Evolutionary conservation across 352 stramenopile species (phyloP), one percentile per base, ranked within the genome.

Genomic region (Phytophthora agathidicida): DNA sequence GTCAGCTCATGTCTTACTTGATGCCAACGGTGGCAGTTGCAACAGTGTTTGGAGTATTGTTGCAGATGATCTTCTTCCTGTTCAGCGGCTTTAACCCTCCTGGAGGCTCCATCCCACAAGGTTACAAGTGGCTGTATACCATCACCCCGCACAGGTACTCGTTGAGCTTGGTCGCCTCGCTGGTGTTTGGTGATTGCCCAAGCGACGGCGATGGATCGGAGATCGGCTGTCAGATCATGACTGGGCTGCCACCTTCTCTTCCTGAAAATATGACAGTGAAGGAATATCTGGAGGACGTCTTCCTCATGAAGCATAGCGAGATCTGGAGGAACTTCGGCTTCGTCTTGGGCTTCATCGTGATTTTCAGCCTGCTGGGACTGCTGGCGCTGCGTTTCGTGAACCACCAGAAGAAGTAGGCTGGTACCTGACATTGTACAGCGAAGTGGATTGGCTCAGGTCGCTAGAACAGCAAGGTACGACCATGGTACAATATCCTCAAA

Each of bases 391-490:
- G 31, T 32, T 71, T 32, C 60, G 52, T 46, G 11, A 71, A 68
- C 38, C 56, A 65, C 35, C 65, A 75, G 37, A 71, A 74, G 52
- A 54, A 43, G 41, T 71, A 85, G 65, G n/a, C n/a, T n/a, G n/a
- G n/a, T n/a, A n/a, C n/a, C n/a, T n/a, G n/a, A n/a, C n/a, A n/a
- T n/a, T n/a, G n/a, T n/a, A n/a, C n/a, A n/a, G n/a, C n/a, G n/a
- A n/a, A n/a, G n/a, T n/a, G n/a, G n/a, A n/a, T n/a, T n/a, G n/a
- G n/a, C n/a, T n/a, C n/a, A n/a, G n/a, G n/a, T n/a, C n/a, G n/a
- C n/a, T n/a, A n/a, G n/a, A n/a, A n/a, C n/a, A n/a, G n/a, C n/a
- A n/a, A n/a, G n/a, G n/a, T n/a, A n/a, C n/a, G n/a, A n/a, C n/a
- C n/a, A n/a, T n/a, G n/a, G n/a, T n/a, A n/a, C n/a, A n/a, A n/a